A percentile compares a stretch with the other conserved stretches of the same genome.
Evolutionary conservation across 208 protist species (phyloP).

Genomic region (Trypanosoma vivax): DNA sequence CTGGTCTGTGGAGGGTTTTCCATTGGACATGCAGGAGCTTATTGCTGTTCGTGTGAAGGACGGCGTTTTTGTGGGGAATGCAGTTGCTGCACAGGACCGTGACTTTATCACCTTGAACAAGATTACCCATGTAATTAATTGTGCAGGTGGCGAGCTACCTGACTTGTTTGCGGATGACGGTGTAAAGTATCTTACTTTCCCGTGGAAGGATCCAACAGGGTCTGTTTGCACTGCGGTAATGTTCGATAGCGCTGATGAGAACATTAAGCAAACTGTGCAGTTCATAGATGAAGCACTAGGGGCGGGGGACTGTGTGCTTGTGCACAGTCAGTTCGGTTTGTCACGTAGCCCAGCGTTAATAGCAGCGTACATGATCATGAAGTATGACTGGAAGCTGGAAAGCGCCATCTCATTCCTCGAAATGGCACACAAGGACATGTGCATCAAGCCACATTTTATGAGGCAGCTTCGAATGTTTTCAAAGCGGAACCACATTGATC

Average conservation of each 20-base stretch:
- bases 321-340: conserved; percentile 82
- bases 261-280: conserved; percentile 55
- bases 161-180: conserved; percentile 76
- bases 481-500: conserved; percentile 71
- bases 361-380: conserved; percentile 86
- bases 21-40: conserved; percentile 45
- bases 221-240: conserved; percentile 72
- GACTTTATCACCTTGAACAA: conserved; percentile 91
- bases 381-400: conserved; percentile 89
- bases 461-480: conserved; percentile 82
- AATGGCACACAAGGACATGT: conserved; percentile 85
- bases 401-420: conserved; percentile 76
- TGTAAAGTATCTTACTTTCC: conserved; percentile 88
- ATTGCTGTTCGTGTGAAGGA: conserved; percentile 89
- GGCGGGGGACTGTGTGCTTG: conserved; percentile 78
- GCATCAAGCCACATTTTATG: conserved; percentile 89
- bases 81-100: conserved; percentile 69
- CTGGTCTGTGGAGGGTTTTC: neutral
- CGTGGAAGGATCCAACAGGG: conserved; percentile 77
- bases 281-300: conserved; percentile 87
- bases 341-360: conserved; percentile 78
- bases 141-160: conserved; percentile 73
- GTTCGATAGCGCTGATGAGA: conserved; percentile 79
- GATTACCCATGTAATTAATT: conserved; percentile 91
- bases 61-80: conserved; percentile 90